Base-by-base conservation (phyloP, 2,329 filamentous ascomycete genomes). In the Aphanoascus verrucosus region DNA sequence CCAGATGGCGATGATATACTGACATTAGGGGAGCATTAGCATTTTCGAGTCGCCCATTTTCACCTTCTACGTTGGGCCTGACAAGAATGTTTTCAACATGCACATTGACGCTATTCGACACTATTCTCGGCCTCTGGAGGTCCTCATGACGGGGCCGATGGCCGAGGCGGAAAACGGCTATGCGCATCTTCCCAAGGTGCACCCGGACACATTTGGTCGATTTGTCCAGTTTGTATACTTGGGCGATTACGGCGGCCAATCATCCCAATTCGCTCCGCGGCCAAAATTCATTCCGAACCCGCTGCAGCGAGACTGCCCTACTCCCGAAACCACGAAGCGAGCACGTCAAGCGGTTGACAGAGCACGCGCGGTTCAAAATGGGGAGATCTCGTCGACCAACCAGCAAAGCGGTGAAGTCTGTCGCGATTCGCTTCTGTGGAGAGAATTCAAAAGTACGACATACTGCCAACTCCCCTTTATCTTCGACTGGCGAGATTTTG, bases 21-120 rank as follows among this genome's bases (percentile, higher is more conserved):
- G 23, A 28, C 7, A 28, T 28, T 28, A 28, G 23, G 3, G 3
- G 23, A 7, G 15, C 6, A 6, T 31, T n/a, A 53, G 50, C 20
- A 37, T 38, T 23, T n/a, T 53, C 8, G 6, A 14, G n/a, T 47
- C 50, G 4, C 41, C 1, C n/a, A 37, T 17, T 3, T 53, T 53
- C 37, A 46, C 19, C 3, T 53, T 53, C 35, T 17, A 40, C 7
- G 23, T 53, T 14, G 49, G 50, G 3, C 41, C 31, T 17, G 31
- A 53, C 14, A 47, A 38, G 19, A 53, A 46, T n/a, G 12, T n/a
- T 8, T 53, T 46, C 34, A 15, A 35, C 34, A 11, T 46, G n/a
- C 42, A 47, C 15, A 28, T 20, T 8, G 12, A 8, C 3, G 31
- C 23, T 11, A 31, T 53, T 35, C 14, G 1, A 20, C 8, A 12